Evolutionary conservation across 2,329 filamentous ascomycete genomes (phyloP), one percentile per base, ranked within the genome.

Genomic region (Paraphoma chrysanthemicola): DNA sequence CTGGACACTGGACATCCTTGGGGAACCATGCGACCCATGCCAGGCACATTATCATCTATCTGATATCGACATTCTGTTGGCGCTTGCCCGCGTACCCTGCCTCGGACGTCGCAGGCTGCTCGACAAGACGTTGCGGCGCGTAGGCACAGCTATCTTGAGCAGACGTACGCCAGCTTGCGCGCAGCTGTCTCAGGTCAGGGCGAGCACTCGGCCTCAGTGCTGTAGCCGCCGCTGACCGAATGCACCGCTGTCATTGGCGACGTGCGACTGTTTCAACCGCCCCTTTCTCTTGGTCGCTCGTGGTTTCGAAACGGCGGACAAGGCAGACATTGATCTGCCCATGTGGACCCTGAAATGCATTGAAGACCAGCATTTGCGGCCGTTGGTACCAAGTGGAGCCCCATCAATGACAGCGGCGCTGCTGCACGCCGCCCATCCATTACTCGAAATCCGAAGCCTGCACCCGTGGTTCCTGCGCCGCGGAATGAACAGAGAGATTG

Each of bases 191-290:
- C 59, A 55, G 51, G 23, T 30, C 39, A 38, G 11, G 44, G 48
- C 48, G 48, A 44, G 36, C 45, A 23, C 44, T 28, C 51, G 31
- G 54, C 50, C 39, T 8, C 52, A 51, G 45, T 46, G 51, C 47
- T 31, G 51, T 56, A 63, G 51, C 59, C 56, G 59, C 53, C 56
- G 48, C 49, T 46, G 41, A 44, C 45, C 33, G 33, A 42, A 42
- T 18, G 30, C 39, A 30, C 39, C 49, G 42, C 17, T 43, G 38
- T 30, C 23, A 52, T 50, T 44, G 54, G 54, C 41, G 28, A 36
- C 29, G 44, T 14, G 38, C 36, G 14, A 39, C 7, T 48, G 39
- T 53, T 49, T 46, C 16, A 7, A 18, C n/a, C 29, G 33, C 55
- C 31, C 51, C 51, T 52, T 53, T 48, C 51, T 46, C 51, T 23